Evolutionary conservation across 768 basidiomycete genomes (phyloP).

Genomic region (Heimioporus sp.): DNA sequence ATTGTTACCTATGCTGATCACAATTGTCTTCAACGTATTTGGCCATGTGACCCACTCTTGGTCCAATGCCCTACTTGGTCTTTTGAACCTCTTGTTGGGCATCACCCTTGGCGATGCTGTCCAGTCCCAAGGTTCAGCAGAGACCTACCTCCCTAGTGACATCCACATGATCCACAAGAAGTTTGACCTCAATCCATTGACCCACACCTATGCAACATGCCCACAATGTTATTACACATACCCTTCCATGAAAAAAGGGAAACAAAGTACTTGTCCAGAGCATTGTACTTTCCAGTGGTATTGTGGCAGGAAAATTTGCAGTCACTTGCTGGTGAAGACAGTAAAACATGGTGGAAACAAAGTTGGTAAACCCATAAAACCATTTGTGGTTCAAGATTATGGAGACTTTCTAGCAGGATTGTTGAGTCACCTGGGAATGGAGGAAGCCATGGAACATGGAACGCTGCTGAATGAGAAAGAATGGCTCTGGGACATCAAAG

Average conservation of each 20-base stretch:
- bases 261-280: neutral
- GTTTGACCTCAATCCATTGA: neutral
- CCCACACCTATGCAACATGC: neutral
- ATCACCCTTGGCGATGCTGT: neutral
- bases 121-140: neutral
- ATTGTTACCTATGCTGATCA: neutral
- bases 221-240: neutral
- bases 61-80: too few species aligned
- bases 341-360: neutral
- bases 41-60: too few species aligned
- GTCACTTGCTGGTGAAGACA: neutral
- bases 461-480: neutral
- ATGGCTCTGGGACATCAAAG: neutral
- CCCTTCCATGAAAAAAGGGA: neutral
- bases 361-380: neutral
- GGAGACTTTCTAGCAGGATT: neutral
- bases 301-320: neutral
- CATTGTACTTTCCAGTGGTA: neutral
- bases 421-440: neutral
- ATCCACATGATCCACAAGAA: neutral
- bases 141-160: neutral
- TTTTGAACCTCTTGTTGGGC: neutral
- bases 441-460: neutral
- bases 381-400: neutral
- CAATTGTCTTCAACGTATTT: neutral